Conservation (phyloP, 768 basidiomycete genomes). For the Russula griseocarnosa region DNA sequence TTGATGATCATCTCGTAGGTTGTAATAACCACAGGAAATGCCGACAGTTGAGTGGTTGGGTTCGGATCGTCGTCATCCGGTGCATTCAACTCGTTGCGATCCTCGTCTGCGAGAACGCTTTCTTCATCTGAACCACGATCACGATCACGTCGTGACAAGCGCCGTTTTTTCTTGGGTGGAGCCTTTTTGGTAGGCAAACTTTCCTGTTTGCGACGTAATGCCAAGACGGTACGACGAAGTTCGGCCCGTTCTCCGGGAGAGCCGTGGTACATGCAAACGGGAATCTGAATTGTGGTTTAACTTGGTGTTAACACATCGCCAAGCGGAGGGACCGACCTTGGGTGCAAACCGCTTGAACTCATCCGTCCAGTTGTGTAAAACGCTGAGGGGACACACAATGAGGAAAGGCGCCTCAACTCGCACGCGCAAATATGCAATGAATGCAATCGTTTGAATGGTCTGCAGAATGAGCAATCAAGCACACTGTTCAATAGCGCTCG, state of each 20-base stretch:
- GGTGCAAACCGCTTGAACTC: slow-evolving; percentile 87
- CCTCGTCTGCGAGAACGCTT: slow-evolving; percentile 5
- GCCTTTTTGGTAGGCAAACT: background rate
- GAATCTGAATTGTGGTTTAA: slow-evolving; percentile 48
- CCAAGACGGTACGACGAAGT: slow-evolving; percentile 43
- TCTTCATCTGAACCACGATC: slow-evolving; percentile 16
- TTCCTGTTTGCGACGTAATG: background rate
- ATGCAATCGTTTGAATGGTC: slow-evolving; percentile 95
- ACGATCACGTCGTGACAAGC: slow-evolving; percentile 1
- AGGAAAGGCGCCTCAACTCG: slow-evolving; percentile 72
- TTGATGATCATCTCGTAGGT: slow-evolving; percentile 93
- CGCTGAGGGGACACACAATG: slow-evolving; percentile 89
- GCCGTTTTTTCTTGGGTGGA: slow-evolving; percentile 1
- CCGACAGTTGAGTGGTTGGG: slow-evolving; percentile 36
- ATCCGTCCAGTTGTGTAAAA: slow-evolving; percentile 85
- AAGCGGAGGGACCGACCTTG: slow-evolving; percentile 42
- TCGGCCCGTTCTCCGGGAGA: slow-evolving; percentile 75
- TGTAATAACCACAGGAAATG: slow-evolving; percentile 81
- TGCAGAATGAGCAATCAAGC: slow-evolving; percentile 34
- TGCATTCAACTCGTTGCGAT: background rate
- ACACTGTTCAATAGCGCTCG: slow-evolving; percentile 5
- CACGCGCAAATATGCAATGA: slow-evolving; percentile 84
- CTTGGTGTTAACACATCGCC: background rate
- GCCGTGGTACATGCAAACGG: slow-evolving; percentile 90
- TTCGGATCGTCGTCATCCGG: slow-evolving; percentile 27